phyloP scores from a whole-genome alignment of 1,139 yeast genomes.

The Protomyces macrosporus region DNA sequence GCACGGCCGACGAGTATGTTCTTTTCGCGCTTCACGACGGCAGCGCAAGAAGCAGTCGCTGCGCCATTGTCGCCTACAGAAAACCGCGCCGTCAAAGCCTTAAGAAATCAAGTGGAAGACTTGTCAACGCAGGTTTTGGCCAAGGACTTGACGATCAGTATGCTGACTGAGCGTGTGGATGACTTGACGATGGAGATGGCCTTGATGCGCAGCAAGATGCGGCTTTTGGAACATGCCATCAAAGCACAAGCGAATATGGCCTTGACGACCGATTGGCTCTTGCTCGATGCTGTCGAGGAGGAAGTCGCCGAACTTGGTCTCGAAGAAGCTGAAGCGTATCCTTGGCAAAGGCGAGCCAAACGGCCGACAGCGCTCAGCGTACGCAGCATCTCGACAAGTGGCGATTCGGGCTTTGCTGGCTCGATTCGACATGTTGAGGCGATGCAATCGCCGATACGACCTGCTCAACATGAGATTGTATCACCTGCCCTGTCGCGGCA shows the following conservation, averaged over 20 bases:
- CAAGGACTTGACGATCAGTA: conserved; percentile 16
- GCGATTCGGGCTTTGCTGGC: not conserved
- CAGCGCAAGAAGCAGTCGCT: conserved; percentile 2
- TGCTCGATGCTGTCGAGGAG: not conserved
- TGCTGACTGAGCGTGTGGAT: conserved; percentile 13
- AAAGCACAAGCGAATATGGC: not conserved
- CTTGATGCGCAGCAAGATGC: conserved; percentile 7
- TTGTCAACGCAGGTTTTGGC: conserved; percentile 6
- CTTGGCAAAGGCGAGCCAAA: not conserved
- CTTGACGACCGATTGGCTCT: not conserved
- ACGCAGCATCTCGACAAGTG: not conserved
- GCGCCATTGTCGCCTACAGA: not conserved
- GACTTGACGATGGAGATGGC: conserved; percentile 15
- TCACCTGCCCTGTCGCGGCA: not conserved
- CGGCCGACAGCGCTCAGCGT: not conserved
- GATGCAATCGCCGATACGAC: not conserved
- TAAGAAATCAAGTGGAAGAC: not conserved
- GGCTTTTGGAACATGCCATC: conserved; percentile 4
- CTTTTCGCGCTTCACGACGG: not conserved
- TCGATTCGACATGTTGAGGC: not conserved
- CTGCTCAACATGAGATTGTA: not conserved
- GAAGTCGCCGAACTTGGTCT: not conserved
- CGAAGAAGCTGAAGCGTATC: not conserved
- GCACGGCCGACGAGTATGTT: not conserved
- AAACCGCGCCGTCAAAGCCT: not conserved